Evolutionary conservation across 345 rosid genomes (phyloP).

Genomic region (Eucalyptus polyanthemos): DNA sequence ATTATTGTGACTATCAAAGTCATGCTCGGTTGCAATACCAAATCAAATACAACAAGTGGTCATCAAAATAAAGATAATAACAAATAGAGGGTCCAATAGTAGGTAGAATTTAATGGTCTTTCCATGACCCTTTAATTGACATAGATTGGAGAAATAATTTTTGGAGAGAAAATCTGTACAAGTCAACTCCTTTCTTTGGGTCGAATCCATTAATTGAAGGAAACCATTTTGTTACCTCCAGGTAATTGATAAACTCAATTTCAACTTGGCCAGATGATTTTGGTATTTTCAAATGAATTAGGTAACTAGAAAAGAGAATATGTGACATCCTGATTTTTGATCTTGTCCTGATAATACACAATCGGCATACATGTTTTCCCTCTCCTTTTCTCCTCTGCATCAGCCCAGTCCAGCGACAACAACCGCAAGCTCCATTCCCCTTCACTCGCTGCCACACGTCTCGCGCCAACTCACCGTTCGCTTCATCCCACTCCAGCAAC

Average conservation of each 20-base stretch:
- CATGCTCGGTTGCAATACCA: background rate
- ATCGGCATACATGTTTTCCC: no score
- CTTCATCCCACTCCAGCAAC: no score
- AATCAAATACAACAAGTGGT: background rate
- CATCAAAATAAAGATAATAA: background rate
- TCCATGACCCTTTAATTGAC: background rate
- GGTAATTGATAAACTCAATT: background rate
- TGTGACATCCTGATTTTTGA: no score
- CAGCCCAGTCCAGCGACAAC: no score
- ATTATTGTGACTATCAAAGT: background rate
- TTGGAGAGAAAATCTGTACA: background rate
- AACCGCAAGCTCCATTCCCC: no score
- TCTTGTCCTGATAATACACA: no score
- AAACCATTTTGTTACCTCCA: background rate
- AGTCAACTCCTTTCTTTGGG: background rate
- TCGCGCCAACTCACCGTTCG: no score
- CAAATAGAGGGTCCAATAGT: background rate
- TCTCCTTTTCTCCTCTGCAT: no score
- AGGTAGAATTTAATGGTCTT: background rate
- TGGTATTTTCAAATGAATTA: background rate
- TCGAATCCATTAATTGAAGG: background rate
- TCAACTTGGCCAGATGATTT: background rate
- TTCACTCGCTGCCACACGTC: no score
- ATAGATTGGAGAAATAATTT: no score
- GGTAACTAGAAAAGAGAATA: no score